Percentiles rank a stretch among this genome's conserved stretches.
These are phyloP conservation scores for Pythium utonaiense DNA, from an alignment of 352 stramenopile genomes.

Conservation along the genomic window DNA sequence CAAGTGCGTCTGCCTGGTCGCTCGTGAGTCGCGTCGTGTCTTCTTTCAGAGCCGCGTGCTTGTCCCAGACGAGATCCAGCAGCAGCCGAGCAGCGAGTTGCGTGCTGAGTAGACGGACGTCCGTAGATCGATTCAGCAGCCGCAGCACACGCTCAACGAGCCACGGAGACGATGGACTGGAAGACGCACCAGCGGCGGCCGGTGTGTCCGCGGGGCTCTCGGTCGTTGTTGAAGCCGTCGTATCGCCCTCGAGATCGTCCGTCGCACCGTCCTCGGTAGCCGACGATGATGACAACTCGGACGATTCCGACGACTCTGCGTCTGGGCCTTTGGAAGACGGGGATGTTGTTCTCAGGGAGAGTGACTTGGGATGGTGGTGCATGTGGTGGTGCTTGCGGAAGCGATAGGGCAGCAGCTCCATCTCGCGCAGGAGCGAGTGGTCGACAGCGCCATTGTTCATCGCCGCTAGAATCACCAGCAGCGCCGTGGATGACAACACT, in stretches of 20 bases:
- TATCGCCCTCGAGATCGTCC: background rate
- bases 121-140: constrained; percentile 44
- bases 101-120: constrained; percentile 49
- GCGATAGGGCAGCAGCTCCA: constrained; percentile 55
- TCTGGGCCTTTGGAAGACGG: constrained; percentile 3
- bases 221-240: background rate
- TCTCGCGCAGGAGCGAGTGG: constrained; percentile 56
- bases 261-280: background rate
- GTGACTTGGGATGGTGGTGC: constrained; percentile 17
- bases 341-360: background rate
- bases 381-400: constrained; percentile 28
- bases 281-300: constrained; percentile 8
- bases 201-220: background rate
- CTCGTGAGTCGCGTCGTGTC: constrained; percentile 1
- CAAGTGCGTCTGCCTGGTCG: constrained; percentile 27
- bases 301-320: constrained; percentile 6
- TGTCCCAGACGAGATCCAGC: constrained; percentile 54
- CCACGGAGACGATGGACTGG: constrained; percentile 32
- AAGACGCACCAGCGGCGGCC: background rate
- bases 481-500: constrained; percentile 48
- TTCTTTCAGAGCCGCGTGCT: background rate
- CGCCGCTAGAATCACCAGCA: constrained; percentile 58
- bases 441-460: constrained; percentile 65
- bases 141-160: constrained; percentile 44
- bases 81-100: constrained; percentile 52